These are phyloP conservation scores for Clavaria fumosa DNA, from an alignment of 768 basidiomycete genomes.

Conservation along the genomic window DNA sequence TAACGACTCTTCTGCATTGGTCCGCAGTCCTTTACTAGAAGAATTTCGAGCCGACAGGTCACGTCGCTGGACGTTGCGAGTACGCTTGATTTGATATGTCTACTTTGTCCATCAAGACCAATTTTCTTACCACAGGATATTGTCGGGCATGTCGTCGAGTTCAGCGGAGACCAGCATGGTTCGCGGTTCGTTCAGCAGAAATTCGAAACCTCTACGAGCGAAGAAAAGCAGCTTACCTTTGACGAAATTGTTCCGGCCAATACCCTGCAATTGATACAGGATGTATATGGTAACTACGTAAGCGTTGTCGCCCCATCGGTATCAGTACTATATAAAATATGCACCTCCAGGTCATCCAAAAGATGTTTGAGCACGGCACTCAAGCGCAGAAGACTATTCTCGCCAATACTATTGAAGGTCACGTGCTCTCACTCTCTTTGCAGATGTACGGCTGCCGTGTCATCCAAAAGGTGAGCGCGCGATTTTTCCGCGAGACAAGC, in stretches of 20 bases:
- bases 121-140: slow-evolving; percentile 48
- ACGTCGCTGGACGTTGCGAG: slow-evolving; percentile 69
- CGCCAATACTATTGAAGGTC: slow-evolving; percentile 59
- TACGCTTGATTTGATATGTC: slow-evolving; percentile 18
- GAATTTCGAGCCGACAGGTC: slow-evolving; percentile 74
- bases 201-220: slow-evolving; percentile 57
- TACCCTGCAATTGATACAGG: slow-evolving; percentile 64
- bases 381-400: slow-evolving; percentile 57
- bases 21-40: slow-evolving; percentile 64
- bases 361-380: slow-evolving; percentile 79
- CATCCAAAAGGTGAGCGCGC: slow-evolving; percentile 64
- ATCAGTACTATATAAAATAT: background rate
- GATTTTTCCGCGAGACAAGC: background rate
- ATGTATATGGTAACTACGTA: slow-evolving; percentile 95
- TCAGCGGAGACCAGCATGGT: slow-evolving; percentile 90
- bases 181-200: slow-evolving; percentile 94
- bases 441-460: slow-evolving; percentile 97
- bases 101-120: background rate
- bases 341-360: slow-evolving; percentile 63
- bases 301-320: slow-evolving; percentile 13
- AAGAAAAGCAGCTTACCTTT: slow-evolving; percentile 68
- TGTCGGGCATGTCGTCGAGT: slow-evolving; percentile 73
- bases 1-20: slow-evolving; percentile 22
- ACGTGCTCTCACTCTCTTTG: slow-evolving; percentile 58
- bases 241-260: slow-evolving; percentile 76